Evolutionary conservation across 2,329 filamentous ascomycete genomes (phyloP).

Genomic region (Neoscytalidium dimidiatum): DNA sequence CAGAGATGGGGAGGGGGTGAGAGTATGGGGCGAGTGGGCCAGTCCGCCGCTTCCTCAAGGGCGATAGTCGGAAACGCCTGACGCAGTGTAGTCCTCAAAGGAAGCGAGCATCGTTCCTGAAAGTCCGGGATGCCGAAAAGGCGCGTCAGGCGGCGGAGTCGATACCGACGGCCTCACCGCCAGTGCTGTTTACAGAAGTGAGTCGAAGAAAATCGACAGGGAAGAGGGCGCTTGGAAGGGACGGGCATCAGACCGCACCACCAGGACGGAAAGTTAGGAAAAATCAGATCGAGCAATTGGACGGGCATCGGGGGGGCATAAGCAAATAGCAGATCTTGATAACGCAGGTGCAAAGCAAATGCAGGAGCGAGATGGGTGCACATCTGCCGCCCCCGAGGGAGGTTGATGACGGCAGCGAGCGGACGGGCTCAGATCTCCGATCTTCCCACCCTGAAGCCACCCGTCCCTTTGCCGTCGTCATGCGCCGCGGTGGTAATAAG

Average conservation of each 20-base stretch:
- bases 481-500: not conserved
- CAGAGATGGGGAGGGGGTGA: not conserved
- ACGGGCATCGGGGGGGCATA: not conserved
- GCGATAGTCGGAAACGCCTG: not conserved
- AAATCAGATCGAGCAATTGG: not conserved
- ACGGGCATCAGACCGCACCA: not conserved
- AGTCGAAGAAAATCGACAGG: not conserved
- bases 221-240: not conserved
- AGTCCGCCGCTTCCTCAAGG: not conserved
- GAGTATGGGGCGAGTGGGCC: not conserved
- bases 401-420: slow-evolving; percentile 3
- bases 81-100: not conserved
- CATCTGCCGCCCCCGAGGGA: not conserved
- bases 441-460: slow-evolving; percentile 13
- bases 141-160: not conserved
- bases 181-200: not conserved
- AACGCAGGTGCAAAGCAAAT: not conserved
- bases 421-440: not conserved
- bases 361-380: not conserved
- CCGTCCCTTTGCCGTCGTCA: not conserved
- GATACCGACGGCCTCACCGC: not conserved
- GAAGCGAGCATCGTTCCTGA: not conserved
- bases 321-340: slow-evolving; percentile 3
- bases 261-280: not conserved
- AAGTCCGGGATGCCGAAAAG: not conserved